Percentiles rank a stretch among this genome's conserved stretches.
phyloP scores from a whole-genome alignment of 1,284 basidiomycete species.

The Trametes hirsuta region DNA sequence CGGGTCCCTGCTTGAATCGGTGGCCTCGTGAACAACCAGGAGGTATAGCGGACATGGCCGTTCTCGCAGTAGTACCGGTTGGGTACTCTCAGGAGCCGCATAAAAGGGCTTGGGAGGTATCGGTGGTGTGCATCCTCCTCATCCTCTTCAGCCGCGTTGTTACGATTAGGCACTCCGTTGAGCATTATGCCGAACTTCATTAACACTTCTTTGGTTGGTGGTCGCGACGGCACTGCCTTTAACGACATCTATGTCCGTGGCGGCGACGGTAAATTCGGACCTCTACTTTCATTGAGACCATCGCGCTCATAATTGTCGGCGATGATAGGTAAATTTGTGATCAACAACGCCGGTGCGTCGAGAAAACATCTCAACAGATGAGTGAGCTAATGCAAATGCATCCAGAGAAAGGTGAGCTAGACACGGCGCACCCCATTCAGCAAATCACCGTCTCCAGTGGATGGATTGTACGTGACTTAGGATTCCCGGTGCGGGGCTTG shows the following conservation, averaged over 20 bases:
- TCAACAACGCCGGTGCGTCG: neutral
- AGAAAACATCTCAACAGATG: neutral
- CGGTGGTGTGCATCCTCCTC: too few species aligned
- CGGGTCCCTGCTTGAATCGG: too few species aligned
- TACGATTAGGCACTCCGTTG: too few species aligned
- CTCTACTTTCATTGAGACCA: too few species aligned
- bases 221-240: constrained; percentile 8
- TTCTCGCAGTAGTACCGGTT: too few species aligned
- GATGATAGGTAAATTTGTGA: neutral
- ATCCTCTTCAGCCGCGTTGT: too few species aligned
- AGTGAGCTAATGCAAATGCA: neutral
- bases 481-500: neutral
- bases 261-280: neutral
- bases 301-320: neutral
- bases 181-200: constrained; percentile 9
- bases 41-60: too few species aligned
- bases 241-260: constrained; percentile 9
- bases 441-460: constrained; percentile 14
- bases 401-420: constrained; percentile 5
- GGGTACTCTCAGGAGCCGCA: too few species aligned
- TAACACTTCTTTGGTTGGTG: constrained; percentile 19
- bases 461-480: constrained; percentile 6
- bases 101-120: too few species aligned
- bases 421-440: constrained; percentile 14
- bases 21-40: too few species aligned